Evolutionary conservation across 768 basidiomycete genomes (phyloP), one percentile per base, ranked within the genome.

Genomic region (Boletus rex-veris): DNA sequence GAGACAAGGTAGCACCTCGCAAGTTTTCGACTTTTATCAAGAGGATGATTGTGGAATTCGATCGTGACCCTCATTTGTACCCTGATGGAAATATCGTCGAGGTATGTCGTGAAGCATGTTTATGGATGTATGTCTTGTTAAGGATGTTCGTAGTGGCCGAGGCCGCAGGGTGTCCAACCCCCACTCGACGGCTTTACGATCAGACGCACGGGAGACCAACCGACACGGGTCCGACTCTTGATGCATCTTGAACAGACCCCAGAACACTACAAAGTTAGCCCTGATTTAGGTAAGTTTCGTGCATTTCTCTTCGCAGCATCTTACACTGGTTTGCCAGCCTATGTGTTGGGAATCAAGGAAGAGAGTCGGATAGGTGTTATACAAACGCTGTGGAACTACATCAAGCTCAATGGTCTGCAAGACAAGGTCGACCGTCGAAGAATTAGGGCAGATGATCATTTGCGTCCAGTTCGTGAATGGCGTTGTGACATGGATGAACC

Each of bases 11-110:
- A 0, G 70, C 83, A 3, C 80, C 75, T 2, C 84, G 85, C 24
- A 93, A 92, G 65, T 93, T 97, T 69, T 91, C 92, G 3, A 86
- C 88, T 1, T 77, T 95, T 60, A 79, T 97, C 51, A 90, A 90
- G 66, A 78, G 84, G 28, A 84, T 95, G 80, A 75, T 92, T 6
- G 78, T 97, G 14, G 95, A 98, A 61, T 74, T 96, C 33, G 94
- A 96, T 61, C 81, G 91, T 16, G 92, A 96, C 68, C 81, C 90
- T 5, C 74, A 80, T 5, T 68, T 90, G 42, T 94, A 90, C 65
- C 81, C 89, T 1, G 92, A 96, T 46, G 83, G 86, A 19, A 96
- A 95, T 62, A 85, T 94, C 15, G 84, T 96, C 35, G 94, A 97
- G 82, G 95, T 93, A 57, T 45, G 62, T 19, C 42, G 5, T 30